Evolutionary conservation across 148 eudicot genomes (phyloP).

Genomic region (Chenopodium suecicum): DNA sequence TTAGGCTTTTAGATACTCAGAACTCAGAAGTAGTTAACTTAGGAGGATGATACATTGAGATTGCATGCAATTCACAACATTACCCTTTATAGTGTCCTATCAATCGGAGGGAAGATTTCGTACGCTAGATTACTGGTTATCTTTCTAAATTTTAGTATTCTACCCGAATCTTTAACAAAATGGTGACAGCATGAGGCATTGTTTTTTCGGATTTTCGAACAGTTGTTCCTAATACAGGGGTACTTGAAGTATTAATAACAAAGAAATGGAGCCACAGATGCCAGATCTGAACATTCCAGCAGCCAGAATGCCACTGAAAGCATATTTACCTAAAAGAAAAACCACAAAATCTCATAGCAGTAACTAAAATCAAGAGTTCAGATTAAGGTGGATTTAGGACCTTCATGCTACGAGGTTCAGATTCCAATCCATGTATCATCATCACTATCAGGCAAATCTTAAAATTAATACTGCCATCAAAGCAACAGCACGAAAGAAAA

Average conservation of each 20-base stretch:
- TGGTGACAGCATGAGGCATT: neutral
- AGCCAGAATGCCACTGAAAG: neutral
- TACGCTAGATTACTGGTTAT: neutral
- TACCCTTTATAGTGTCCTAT: neutral
- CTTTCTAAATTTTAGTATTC: neutral
- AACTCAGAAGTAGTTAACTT: neutral
- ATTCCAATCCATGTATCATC: neutral
- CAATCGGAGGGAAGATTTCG: neutral
- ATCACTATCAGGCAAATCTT: conserved; percentile 54
- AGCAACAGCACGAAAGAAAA: conserved; percentile 56
- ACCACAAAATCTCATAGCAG: neutral
- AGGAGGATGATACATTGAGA: neutral
- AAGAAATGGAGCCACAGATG: neutral
- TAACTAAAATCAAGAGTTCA: neutral
- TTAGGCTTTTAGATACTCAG: neutral
- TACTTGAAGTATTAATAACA: neutral
- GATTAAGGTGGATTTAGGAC: neutral
- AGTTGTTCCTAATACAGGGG: neutral
- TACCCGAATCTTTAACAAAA: neutral
- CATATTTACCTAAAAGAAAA: conserved; percentile 14
- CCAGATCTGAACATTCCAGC: conserved; percentile 11
- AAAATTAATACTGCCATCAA: conserved; percentile 53
- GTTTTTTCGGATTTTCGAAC: neutral
- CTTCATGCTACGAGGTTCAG: neutral
- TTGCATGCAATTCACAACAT: neutral